Percentiles rank a stretch among this genome's conserved stretches.
These are phyloP conservation scores for Xylariales sp. DNA, from an alignment of 2,329 filamentous ascomycete genomes.

Conservation along the genomic window DNA sequence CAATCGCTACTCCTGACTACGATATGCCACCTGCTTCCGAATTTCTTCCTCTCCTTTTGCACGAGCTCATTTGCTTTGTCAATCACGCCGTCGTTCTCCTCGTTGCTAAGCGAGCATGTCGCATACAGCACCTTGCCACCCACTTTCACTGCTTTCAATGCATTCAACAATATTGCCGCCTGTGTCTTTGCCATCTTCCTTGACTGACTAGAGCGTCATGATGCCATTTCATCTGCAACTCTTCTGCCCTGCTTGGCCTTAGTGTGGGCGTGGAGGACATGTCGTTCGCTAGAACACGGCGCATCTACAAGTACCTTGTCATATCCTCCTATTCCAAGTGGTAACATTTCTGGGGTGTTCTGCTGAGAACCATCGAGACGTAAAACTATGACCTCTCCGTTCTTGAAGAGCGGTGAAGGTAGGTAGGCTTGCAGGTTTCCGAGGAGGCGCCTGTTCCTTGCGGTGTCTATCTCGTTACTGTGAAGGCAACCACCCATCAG, in stretches of 20 bases:
- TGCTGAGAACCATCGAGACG: conserved; percentile 20
- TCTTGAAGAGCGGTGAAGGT: conserved; percentile 14
- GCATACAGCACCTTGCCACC: conserved; percentile 33
- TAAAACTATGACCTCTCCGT: conserved; percentile 16
- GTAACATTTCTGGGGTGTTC: conserved; percentile 18
- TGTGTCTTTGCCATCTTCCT: conserved; percentile 28
- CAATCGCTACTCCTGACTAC: conserved; percentile 21
- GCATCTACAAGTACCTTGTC: conserved; percentile 36
- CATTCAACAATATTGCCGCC: conserved; percentile 29
- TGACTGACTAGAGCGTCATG: conserved; percentile 29
- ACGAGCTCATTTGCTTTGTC: conserved; percentile 26
- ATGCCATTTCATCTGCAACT: conserved; percentile 28
- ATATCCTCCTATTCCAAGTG: conserved; percentile 25
- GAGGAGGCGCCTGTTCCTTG: conserved; percentile 25
- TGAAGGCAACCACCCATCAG: conserved; percentile 26
- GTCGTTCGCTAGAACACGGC: conserved; percentile 34
- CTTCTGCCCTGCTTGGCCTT: conserved; percentile 23
- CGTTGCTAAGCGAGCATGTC: conserved; percentile 32
- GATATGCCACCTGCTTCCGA: conserved; percentile 22
- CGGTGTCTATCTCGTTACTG: conserved; percentile 28
- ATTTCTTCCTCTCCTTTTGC: conserved; percentile 31
- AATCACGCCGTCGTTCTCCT: conserved; percentile 35
- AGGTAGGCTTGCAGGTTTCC: conserved; percentile 20
- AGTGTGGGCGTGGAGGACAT: conserved; percentile 30
- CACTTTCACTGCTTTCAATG: conserved; percentile 25